phyloP scores from a whole-genome alignment of 176 grass and related monocot species.

The Aegilops speltoides region DNA sequence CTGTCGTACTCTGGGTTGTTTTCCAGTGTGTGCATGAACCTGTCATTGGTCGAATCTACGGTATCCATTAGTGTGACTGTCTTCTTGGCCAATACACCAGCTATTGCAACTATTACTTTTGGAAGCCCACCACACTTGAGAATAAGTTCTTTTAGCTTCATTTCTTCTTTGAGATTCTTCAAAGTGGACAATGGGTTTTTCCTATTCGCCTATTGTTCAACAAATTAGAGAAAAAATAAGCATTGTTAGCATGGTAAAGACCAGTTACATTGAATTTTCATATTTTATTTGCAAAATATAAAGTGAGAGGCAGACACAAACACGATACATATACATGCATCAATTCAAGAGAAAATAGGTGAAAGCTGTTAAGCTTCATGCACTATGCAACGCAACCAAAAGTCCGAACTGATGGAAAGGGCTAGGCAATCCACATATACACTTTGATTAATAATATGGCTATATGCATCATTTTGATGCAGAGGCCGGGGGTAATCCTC shows the following conservation, averaged over 20 bases:
- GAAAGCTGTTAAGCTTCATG: too few relatives aligned
- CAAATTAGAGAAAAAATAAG: accelerated
- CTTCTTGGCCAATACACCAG: neutral
- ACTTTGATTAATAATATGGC: too few relatives aligned
- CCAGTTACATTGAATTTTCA: neutral
- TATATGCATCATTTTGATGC: too few relatives aligned
- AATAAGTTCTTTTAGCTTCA: neutral
- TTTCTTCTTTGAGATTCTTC: neutral
- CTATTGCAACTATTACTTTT: conserved; percentile 41
- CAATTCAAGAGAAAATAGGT: neutral
- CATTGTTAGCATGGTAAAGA: neutral
- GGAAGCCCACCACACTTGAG: conserved; percentile 40
- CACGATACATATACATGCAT: neutral
- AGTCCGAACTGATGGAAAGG: too few relatives aligned
- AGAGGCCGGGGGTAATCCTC: too few relatives aligned
- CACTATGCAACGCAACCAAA: too few relatives aligned
- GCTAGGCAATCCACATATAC: too few relatives aligned
- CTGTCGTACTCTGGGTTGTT: neutral
- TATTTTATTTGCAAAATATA: neutral
- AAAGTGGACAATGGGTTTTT: accelerated
- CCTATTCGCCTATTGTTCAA: neutral
- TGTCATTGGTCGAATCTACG: neutral
- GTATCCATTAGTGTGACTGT: neutral
- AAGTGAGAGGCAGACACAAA: neutral
- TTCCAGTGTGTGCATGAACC: conserved; percentile 9